Base-by-base conservation (phyloP, 768 basidiomycete genomes). In the Hydnomerulius pinastri region DNA sequence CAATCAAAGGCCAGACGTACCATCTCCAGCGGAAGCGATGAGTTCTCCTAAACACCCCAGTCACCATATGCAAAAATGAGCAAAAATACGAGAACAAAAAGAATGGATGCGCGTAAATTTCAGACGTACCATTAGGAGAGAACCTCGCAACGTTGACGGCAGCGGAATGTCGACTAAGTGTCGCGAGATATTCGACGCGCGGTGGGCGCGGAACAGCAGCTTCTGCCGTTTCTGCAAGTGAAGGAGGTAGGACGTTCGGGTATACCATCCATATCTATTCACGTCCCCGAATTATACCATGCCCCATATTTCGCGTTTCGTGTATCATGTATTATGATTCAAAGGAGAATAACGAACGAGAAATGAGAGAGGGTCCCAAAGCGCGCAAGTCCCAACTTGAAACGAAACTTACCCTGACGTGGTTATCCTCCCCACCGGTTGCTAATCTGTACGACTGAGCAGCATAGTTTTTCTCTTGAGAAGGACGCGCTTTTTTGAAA, bases 21-120 rank as follows among this genome's bases (percentile, higher is more conserved):
- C 95, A 75, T 99, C 97, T 44, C 97, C 97, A 40, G 97, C 96
- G 12, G 95, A 97, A 43, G 97, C 97, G 63, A 99, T 85, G 27
- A 86, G 73, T 63, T 96, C 93, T 39, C 92, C 93, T 94, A 56
- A 41, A 33, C 12, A 24, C 37, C 36, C 36, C 32, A 47, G n/a
- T 25, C 25, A 32, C 23, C 4, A 30, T 39, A 40, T 61, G 25
- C 27, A 7, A 6, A 7, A 36, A 36, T 11, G 24, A 18, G 36
- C 17, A 28, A 33, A 47, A 11, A 43, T 49, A 55, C 28, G 3
- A 30, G 11, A 13, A 35, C 5, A 28, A n/a, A 18, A 12, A 35
- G 12, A 33, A 33, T 40, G 18, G n/a, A 42, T 3, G 38, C 15
- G 15, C 9, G 21, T 42, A 32, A 4, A 20, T 13, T 48, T 41